Percentiles rank a stretch among this genome's conserved stretches.
phyloP scores from a whole-genome alignment of 768 basidiomycete species.

The Tephrocybe sp. region DNA sequence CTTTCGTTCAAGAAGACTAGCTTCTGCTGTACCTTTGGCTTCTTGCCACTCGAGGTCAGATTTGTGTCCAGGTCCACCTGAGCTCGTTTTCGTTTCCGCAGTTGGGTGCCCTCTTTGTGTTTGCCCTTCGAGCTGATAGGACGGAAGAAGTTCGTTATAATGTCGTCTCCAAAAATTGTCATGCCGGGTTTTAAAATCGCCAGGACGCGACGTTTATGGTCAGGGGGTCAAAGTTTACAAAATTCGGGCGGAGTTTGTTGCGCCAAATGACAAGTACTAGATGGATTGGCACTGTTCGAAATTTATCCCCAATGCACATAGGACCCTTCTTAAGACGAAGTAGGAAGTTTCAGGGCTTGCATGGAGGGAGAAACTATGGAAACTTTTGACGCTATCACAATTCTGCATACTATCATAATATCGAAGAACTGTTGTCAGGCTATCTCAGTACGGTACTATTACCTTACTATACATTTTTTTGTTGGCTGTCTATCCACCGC shows the following conservation, averaged over 20 bases:
- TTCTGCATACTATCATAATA: no score
- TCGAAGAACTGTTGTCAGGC: no score
- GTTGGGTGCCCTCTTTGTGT: constrained; percentile 2
- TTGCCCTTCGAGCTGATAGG: constrained; percentile 12
- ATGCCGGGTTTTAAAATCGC: constrained; percentile 16
- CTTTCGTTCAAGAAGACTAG: constrained; percentile 4
- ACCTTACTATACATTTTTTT: no score
- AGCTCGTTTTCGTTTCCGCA: constrained; percentile 17
- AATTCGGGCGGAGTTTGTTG: constrained; percentile 15
- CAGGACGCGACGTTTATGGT: constrained; percentile 5
- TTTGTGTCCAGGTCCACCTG: constrained; percentile 8
- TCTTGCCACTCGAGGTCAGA: constrained; percentile 1
- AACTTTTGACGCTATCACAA: no score
- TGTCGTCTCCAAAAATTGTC: constrained; percentile 19
- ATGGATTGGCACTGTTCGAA: no score
- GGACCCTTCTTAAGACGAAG: no score
- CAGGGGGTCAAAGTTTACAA: neutral
- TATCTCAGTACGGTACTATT: no score
- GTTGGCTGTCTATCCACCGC: no score
- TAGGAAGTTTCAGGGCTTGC: no score
- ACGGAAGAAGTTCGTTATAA: constrained; percentile 23
- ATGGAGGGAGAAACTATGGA: no score
- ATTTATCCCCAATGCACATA: no score
- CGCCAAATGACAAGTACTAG: no score
- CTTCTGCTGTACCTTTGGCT: constrained; percentile 13